Percentiles rank a stretch among this genome's conserved stretches.
These are phyloP conservation scores for Xylaria nigripes DNA, from an alignment of 495 filamentous ascomycete species.

Conservation along the genomic window DNA sequence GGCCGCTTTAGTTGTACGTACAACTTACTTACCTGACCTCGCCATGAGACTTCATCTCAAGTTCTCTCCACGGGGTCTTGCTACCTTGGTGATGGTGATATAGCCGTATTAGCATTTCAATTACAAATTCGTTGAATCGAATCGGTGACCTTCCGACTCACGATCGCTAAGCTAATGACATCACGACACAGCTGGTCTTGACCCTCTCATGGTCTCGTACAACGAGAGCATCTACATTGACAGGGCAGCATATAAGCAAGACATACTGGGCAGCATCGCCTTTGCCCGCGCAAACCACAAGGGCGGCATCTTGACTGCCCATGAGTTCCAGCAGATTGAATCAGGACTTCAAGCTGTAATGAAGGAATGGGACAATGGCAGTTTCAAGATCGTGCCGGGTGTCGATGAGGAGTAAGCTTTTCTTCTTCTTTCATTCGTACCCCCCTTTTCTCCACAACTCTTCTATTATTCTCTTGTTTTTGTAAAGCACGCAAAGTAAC, in stretches of 20 bases:
- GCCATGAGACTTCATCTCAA: neutral
- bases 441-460: too few relatives aligned
- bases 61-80: neutral
- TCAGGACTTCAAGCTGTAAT: slow-evolving; percentile 61
- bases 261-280: slow-evolving; percentile 74
- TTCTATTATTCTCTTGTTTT: neutral
- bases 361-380: slow-evolving; percentile 62
- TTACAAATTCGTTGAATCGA: neutral
- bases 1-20: slow-evolving; percentile 68
- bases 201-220: slow-evolving; percentile 83
- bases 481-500: neutral
- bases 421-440: neutral
- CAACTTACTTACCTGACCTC: slow-evolving; percentile 2
- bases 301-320: slow-evolving; percentile 60
- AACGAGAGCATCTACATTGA: slow-evolving; percentile 85
- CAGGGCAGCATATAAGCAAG: slow-evolving; percentile 70
- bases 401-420: slow-evolving; percentile 45
- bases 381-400: slow-evolving; percentile 51
- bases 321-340: slow-evolving; percentile 73
- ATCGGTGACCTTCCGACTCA: neutral
- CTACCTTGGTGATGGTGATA: neutral
- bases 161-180: neutral
- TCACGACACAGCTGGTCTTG: slow-evolving; percentile 56
- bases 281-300: slow-evolving; percentile 81
- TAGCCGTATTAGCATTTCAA: neutral